phyloP scores from a whole-genome alignment of 768 basidiomycete genomes.

The Termitomyces heimii region DNA sequence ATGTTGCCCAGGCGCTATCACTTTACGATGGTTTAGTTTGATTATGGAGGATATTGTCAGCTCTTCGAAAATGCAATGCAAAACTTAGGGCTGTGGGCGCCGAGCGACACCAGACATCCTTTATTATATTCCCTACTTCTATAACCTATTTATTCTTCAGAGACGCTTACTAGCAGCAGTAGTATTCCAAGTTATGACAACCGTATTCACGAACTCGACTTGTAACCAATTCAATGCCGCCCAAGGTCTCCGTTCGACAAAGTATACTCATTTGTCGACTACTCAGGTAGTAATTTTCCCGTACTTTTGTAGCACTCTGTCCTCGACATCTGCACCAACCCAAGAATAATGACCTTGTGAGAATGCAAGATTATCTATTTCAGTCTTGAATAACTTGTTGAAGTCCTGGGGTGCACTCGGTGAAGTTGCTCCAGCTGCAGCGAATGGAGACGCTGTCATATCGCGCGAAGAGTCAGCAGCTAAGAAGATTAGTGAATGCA shows the following conservation, averaged over 20 bases:
- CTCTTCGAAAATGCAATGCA: neutral
- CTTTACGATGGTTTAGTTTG: conserved; percentile 78
- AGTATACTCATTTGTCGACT: conserved; percentile 14
- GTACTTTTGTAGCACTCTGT: conserved; percentile 71
- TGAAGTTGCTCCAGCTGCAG: conserved; percentile 37
- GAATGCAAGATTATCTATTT: conserved; percentile 90
- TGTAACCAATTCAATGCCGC: neutral
- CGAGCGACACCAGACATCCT: neutral
- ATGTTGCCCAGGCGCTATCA: conserved; percentile 68
- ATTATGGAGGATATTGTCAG: neutral
- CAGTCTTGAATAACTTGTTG: conserved; percentile 84
- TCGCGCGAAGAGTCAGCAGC: conserved; percentile 78
- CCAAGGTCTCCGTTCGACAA: neutral
- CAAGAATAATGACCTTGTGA: conserved; percentile 82
- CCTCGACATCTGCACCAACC: conserved; percentile 78
- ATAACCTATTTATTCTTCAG: neutral
- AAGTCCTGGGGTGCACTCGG: conserved; percentile 75
- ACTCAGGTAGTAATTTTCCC: conserved; percentile 44
- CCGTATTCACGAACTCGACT: neutral
- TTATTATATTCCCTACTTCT: neutral
- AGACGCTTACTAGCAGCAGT: neutral
- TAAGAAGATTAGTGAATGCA: conserved; percentile 20
- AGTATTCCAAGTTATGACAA: neutral
- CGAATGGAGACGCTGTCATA: conserved; percentile 68
- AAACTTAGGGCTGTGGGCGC: neutral